These are phyloP conservation scores for Malassezia arunalokei DNA, from an alignment of 1,284 basidiomycete species.

Conservation along the genomic window DNA sequence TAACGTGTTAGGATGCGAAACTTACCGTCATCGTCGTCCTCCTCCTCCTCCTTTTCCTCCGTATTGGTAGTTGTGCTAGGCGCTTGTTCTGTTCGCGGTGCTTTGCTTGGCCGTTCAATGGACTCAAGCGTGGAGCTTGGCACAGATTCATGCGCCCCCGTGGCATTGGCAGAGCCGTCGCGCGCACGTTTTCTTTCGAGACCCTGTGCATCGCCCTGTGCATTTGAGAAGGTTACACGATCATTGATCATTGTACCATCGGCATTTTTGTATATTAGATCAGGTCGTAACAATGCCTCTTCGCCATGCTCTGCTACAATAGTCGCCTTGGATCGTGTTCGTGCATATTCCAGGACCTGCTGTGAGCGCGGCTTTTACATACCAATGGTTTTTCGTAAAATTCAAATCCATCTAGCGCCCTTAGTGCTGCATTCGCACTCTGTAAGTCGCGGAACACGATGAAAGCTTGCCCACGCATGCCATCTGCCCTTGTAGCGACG, in stretches of 20 bases:
- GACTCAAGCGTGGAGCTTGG: too few species aligned
- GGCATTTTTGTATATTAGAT: slow-evolving; percentile 10
- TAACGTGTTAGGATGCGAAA: not conserved
- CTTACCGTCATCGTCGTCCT: slow-evolving; percentile 33
- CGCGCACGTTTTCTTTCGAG: slow-evolving; percentile 55
- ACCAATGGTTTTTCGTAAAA: slow-evolving; percentile 88
- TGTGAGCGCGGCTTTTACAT: slow-evolving; percentile 44
- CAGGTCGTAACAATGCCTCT: slow-evolving; percentile 27
- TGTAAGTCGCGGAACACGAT: slow-evolving; percentile 83
- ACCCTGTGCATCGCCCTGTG: slow-evolving; percentile 55
- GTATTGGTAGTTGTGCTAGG: not conserved
- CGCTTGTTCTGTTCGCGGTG: slow-evolving; percentile 15
- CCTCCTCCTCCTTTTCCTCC: slow-evolving; percentile 50
- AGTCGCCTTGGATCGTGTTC: slow-evolving; percentile 70
- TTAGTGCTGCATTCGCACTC: slow-evolving; percentile 75
- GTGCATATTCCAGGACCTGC: slow-evolving; percentile 63
- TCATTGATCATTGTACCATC: slow-evolving; percentile 17
- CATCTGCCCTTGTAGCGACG: slow-evolving; percentile 72
- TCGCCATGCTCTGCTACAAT: slow-evolving; percentile 30
- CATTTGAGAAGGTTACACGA: slow-evolving; percentile 46
- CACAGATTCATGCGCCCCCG: not conserved
- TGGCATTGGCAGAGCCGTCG: slow-evolving; percentile 16
- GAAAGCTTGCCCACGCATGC: slow-evolving; percentile 90
- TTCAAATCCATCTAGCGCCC: slow-evolving; percentile 73
- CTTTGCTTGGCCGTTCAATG: slow-evolving; percentile 7